These are phyloP conservation scores for Citrus hindsii DNA, from an alignment of 345 rosid species.

Conservation along the genomic window DNA sequence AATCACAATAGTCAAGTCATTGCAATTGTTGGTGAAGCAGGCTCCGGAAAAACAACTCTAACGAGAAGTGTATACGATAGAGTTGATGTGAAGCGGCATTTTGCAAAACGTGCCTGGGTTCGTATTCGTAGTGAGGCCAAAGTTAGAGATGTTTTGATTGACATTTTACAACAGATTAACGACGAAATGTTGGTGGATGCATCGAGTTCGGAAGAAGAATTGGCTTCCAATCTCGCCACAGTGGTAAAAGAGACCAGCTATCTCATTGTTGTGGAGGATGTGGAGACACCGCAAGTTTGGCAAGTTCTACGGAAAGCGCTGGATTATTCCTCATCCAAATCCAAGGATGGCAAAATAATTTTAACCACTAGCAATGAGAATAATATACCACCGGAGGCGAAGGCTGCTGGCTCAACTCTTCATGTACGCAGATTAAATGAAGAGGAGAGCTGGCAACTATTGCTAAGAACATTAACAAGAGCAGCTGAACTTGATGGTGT, in stretches of 20 bases:
- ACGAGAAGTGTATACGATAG: slow-evolving; percentile 14
- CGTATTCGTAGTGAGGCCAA: slow-evolving; percentile 14
- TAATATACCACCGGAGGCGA: too few species aligned
- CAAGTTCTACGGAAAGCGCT: background rate
- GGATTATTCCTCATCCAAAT: background rate
- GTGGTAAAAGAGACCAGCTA: slow-evolving; percentile 16
- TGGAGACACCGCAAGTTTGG: background rate
- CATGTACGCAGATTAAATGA: background rate
- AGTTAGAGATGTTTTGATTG: slow-evolving; percentile 16
- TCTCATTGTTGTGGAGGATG: slow-evolving; percentile 13
- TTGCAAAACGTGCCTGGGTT: slow-evolving; percentile 4
- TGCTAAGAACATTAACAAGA: background rate
- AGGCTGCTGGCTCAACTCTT: background rate
- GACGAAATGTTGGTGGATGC: slow-evolving; percentile 1
- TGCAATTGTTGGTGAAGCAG: slow-evolving; percentile 24
- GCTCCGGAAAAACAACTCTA: slow-evolving; percentile 34
- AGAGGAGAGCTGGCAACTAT: background rate
- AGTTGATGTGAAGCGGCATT: background rate
- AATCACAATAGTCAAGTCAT: background rate
- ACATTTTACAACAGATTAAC: slow-evolving; percentile 14
- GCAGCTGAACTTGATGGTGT: too few species aligned
- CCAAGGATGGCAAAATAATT: background rate
- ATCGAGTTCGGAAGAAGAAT: background rate
- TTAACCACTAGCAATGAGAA: background rate
- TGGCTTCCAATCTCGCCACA: background rate